A percentile compares a stretch with the other conserved stretches of the same genome.
Conservation (phyloP, 2,329 filamentous ascomycete genomes). For the Arthrobotrys megalospora region DNA sequence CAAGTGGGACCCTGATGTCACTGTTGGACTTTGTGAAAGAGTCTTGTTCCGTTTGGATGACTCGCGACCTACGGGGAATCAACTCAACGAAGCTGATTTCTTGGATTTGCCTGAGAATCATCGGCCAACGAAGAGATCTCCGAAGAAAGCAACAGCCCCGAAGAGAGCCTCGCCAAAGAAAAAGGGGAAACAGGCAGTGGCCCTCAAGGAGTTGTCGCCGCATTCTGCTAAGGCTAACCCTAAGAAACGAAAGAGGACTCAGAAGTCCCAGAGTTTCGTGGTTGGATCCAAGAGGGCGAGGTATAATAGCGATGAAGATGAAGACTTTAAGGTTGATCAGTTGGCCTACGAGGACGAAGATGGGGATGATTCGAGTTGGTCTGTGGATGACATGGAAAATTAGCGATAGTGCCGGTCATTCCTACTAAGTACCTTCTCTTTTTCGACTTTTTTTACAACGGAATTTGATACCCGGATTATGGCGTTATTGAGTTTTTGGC, state of each 20-base stretch:
- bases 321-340: conserved; percentile 52
- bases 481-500: conserved; percentile 8
- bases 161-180: conserved; percentile 26
- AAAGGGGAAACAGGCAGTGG: conserved; percentile 26
- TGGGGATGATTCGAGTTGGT: conserved; percentile 57
- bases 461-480: conserved; percentile 28
- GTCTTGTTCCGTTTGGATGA: conserved; percentile 56
- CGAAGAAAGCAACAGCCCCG: conserved; percentile 20
- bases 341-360: conserved; percentile 54
- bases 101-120: conserved; percentile 22
- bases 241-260: conserved; percentile 15
- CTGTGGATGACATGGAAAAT: conserved; percentile 40
- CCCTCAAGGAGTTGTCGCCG: conserved; percentile 13
- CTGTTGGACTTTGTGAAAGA: conserved; percentile 39
- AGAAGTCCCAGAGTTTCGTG: conserved; percentile 39
- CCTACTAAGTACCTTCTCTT: background rate
- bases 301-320: conserved; percentile 53
- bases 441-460: conserved; percentile 6
- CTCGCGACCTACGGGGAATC: conserved; percentile 53
- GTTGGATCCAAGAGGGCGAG: conserved; percentile 39
- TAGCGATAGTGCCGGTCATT: conserved; percentile 6
- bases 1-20: conserved; percentile 22
- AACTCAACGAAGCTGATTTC: conserved; percentile 52
- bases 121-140: conserved; percentile 13
- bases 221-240: conserved; percentile 21